These are phyloP conservation scores for Pythium dissotocum DNA, from an alignment of 352 stramenopile species.

Conservation along the genomic window DNA sequence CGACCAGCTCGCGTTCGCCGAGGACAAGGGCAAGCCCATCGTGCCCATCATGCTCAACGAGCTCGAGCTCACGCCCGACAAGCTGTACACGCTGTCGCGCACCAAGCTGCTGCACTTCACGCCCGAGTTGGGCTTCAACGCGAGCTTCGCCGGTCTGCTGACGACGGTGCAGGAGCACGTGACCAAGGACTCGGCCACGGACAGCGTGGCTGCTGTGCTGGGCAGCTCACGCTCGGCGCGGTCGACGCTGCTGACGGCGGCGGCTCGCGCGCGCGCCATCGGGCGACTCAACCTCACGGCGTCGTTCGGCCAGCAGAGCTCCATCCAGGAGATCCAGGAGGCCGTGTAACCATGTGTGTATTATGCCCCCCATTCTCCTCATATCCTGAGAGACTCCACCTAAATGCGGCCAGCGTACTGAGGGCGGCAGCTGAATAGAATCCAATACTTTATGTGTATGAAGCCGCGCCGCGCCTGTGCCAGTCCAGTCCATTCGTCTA, in stretches of 20 bases:
- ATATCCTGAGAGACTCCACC: background rate
- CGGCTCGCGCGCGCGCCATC: constrained; percentile 20
- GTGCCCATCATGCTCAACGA: constrained; percentile 79
- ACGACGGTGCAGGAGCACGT: constrained; percentile 48
- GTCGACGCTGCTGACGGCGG: constrained; percentile 23
- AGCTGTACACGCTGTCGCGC: constrained; percentile 77
- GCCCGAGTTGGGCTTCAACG: constrained; percentile 76
- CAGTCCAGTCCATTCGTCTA: constrained; percentile 4
- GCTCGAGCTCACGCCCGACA: constrained; percentile 69
- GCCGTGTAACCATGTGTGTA: background rate
- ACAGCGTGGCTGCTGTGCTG: constrained; percentile 1
- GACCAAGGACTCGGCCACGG: background rate
- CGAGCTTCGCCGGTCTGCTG: constrained; percentile 64
- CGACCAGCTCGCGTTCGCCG: constrained; percentile 76
- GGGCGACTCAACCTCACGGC: constrained; percentile 28
- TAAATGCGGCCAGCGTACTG: background rate
- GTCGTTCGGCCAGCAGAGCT: constrained; percentile 1
- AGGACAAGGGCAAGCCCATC: constrained; percentile 74
- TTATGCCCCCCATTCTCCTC: background rate
- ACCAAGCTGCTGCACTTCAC: constrained; percentile 78
- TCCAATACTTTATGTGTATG: background rate
- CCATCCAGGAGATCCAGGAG: background rate
- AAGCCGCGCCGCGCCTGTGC: background rate
- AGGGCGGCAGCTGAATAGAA: background rate
- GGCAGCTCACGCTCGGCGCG: constrained; percentile 8